These are phyloP conservation scores for Melampsora larici-populina DNA, from an alignment of 1,284 basidiomycete species.

Conservation along the genomic window DNA sequence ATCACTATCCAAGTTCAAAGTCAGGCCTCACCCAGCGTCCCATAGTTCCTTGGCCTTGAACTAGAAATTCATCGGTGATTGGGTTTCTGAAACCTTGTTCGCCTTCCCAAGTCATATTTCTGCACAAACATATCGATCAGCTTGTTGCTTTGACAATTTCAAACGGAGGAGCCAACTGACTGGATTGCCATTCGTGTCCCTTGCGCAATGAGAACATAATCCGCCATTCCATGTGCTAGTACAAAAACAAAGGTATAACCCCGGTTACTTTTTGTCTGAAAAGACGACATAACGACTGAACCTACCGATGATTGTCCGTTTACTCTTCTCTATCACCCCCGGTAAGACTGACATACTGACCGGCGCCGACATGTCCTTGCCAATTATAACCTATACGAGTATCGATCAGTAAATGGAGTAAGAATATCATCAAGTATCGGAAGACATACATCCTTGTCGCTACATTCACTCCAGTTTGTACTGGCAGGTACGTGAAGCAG, in stretches of 20 bases:
- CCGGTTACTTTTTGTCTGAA: no score
- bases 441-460: background rate
- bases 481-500: background rate
- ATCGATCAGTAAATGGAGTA: background rate
- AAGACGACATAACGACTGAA: no score
- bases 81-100: constrained; percentile 50
- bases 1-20: background rate
- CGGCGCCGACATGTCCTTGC: constrained; percentile 4
- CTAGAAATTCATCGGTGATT: constrained; percentile 45
- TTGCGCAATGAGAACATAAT: background rate
- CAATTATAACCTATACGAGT: constrained; percentile 12
- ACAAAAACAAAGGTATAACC: background rate
- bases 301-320: constrained; percentile 22
- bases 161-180: no score
- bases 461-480: constrained; percentile 14
- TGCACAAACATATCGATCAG: background rate
- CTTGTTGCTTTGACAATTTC: background rate
- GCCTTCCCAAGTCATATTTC: constrained; percentile 52
- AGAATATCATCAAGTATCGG: background rate
- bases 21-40: constrained; percentile 16
- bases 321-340: constrained; percentile 11
- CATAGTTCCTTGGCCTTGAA: constrained; percentile 42
- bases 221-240: background rate
- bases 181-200: background rate
- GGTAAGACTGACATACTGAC: constrained; percentile 9